These are phyloP conservation scores for Cytospora piceae DNA, from an alignment of 2,329 filamentous ascomycete genomes.

Conservation along the genomic window DNA sequence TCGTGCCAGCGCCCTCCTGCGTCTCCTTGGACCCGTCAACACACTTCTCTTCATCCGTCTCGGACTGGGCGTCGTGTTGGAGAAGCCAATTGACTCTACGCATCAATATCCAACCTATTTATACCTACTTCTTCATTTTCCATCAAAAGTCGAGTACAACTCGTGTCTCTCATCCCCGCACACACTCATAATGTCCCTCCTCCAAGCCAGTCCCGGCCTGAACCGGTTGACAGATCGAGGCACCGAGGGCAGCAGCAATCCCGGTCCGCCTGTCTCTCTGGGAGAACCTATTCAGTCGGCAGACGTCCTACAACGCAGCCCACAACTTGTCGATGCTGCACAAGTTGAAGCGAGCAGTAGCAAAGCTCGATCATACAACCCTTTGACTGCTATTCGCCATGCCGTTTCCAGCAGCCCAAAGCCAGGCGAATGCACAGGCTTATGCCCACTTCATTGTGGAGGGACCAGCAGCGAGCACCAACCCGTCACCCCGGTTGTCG, in stretches of 20 bases:
- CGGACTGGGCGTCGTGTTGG: neutral
- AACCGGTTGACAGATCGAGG: neutral
- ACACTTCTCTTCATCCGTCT: neutral
- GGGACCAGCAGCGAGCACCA: neutral
- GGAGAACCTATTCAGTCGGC: neutral
- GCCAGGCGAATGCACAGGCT: neutral
- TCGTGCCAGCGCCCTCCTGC: neutral
- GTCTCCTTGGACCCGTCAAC: neutral
- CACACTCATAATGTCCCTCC: neutral
- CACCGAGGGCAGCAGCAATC: neutral
- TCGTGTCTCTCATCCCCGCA: neutral
- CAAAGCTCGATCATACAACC: neutral
- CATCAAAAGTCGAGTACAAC: neutral
- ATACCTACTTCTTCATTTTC: constrained; percentile 4
- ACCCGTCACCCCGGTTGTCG: constrained; percentile 5
- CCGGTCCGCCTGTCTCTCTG: constrained; percentile 8
- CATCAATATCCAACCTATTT: constrained; percentile 4
- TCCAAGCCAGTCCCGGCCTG: neutral
- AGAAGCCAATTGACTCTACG: neutral
- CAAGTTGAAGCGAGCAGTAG: neutral
- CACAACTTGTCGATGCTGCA: neutral
- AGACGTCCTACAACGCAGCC: neutral
- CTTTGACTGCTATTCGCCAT: neutral
- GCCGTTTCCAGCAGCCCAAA: constrained; percentile 1
- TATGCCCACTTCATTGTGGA: neutral